Percentiles rank a stretch among this genome's conserved stretches.
phyloP scores from a whole-genome alignment of 2,329 filamentous ascomycete species.

The Aphanoascus verrucosus region DNA sequence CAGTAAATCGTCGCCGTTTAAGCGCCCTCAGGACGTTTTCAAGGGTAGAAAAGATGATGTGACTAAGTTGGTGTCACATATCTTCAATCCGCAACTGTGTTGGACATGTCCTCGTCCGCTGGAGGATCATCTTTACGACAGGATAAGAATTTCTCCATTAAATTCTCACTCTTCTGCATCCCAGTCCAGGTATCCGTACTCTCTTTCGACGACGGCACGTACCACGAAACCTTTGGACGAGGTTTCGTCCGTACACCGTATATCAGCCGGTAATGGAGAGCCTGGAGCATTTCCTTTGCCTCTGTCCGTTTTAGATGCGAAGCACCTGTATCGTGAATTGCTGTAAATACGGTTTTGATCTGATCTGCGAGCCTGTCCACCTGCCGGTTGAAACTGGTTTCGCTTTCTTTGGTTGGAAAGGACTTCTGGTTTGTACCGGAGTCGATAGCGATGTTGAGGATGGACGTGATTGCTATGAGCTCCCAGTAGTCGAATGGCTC shows the following conservation, averaged over 20 bases:
- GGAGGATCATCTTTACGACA: background rate
- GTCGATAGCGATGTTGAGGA: constrained; percentile 67
- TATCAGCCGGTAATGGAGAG: constrained; percentile 61
- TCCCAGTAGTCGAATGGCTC: constrained; percentile 50
- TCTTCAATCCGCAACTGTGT: background rate
- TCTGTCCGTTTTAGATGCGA: constrained; percentile 62
- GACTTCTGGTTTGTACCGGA: constrained; percentile 37
- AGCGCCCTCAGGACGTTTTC: too few species aligned
- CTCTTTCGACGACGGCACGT: constrained; percentile 17
- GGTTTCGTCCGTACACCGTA: constrained; percentile 58
- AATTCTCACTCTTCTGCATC: constrained; percentile 7
- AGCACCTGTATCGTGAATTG: constrained; percentile 65
- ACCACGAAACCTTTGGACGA: constrained; percentile 41
- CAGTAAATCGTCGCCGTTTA: too few species aligned
- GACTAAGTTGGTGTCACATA: background rate
- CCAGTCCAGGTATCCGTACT: constrained; percentile 1
- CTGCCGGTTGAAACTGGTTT: constrained; percentile 54
- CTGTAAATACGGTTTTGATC: constrained; percentile 47
- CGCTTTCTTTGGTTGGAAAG: constrained; percentile 24
- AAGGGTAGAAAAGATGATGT: background rate
- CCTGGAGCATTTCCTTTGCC: constrained; percentile 64
- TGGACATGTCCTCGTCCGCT: background rate
- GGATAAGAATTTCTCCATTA: constrained; percentile 7
- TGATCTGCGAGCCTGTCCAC: constrained; percentile 56
- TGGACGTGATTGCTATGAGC: constrained; percentile 52